Conservation (phyloP, 345 rosid genomes). For the Populus euphratica region DNA sequence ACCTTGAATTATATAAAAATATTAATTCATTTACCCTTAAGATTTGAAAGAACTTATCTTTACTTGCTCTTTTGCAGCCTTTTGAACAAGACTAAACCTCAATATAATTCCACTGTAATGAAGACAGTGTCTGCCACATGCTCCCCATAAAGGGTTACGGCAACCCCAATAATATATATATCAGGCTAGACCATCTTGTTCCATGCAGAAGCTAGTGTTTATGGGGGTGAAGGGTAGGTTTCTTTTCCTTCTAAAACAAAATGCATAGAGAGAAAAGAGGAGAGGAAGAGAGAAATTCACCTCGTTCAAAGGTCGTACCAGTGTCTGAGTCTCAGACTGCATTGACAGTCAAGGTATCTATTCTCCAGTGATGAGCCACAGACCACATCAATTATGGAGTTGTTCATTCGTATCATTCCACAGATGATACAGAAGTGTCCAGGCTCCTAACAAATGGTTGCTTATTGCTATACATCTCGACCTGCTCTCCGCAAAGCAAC, state of each 20-base stretch:
- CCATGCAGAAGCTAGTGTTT: background rate
- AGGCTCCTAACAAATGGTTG: conserved; percentile 17
- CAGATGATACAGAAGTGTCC: background rate
- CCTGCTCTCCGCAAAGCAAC: background rate
- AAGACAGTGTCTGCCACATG: conserved; percentile 20
- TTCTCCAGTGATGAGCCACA: background rate
- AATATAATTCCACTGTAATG: background rate
- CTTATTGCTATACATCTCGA: background rate
- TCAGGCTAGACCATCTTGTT: conserved; percentile 3
- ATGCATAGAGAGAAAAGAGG: background rate
- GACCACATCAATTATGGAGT: conserved; percentile 1
- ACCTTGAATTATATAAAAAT: too few relatives aligned
- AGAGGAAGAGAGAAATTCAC: background rate
- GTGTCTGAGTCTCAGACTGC: conserved; percentile 12
- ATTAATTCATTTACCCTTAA: background rate
- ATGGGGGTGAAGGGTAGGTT: background rate
- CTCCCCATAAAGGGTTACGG: conserved; percentile 7
- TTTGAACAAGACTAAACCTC: conserved; percentile 18
- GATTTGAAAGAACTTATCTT: background rate
- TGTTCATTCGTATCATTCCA: background rate
- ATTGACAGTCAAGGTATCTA: conserved; percentile 4
- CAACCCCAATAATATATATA: background rate
- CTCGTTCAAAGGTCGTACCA: conserved; percentile 13
- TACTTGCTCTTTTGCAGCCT: conserved; percentile 18
- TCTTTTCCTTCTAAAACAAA: conserved; percentile 2